Base-by-base conservation (phyloP, 1,284 basidiomycete genomes). In the Boletus smithii region DNA sequence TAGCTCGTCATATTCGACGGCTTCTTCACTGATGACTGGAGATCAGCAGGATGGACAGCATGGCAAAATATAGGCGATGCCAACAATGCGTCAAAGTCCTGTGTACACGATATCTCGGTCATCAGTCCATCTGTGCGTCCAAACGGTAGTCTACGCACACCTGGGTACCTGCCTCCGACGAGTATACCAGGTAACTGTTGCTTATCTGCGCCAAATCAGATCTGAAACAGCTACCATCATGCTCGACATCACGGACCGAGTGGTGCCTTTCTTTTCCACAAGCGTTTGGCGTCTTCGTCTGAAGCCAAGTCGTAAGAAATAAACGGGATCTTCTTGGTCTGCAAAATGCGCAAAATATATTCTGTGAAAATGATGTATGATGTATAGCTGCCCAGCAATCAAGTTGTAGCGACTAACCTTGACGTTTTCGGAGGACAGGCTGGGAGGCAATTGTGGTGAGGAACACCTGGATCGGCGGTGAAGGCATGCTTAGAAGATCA, bases 391-490 rank as follows among this genome's bases (percentile, higher is more conserved):
- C 49, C 6, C 14, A 5, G 8, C 13, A 6, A 41, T 36, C 42
- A 8, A 30, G 23, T 14, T 16, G 39, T 18, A 20, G 16, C 20
- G 24, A 46, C 60, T 45, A 31, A 81, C 83, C 82, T 74, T 90
- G 88, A 18, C 85, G 79, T 58, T 85, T 79, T 55, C 88, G 73
- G 47, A 91, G 73, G 47, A 79, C 77, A 2, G 85, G 81, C 61
- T 88, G 83, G 46, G 85, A 88, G 5, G 83, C 85, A 52, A 91
- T 91, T 9, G 88, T 91, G n/a, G 88, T 91, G 45, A 90, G 74
- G 63, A 88, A 90, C 30, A 90, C 66, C 56, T 85, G 79, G 51
- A 91, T 83, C 5, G 88, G 88, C 9, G 88, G 88, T 17, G 85
- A 77, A 47, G 81, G 75, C 85, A 89, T 89, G 31, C 35, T 46